Evolutionary conservation across 2,329 filamentous ascomycete species (phyloP), one percentile per base, ranked within the genome.

Genomic region (Domatiomyces globalis): DNA sequence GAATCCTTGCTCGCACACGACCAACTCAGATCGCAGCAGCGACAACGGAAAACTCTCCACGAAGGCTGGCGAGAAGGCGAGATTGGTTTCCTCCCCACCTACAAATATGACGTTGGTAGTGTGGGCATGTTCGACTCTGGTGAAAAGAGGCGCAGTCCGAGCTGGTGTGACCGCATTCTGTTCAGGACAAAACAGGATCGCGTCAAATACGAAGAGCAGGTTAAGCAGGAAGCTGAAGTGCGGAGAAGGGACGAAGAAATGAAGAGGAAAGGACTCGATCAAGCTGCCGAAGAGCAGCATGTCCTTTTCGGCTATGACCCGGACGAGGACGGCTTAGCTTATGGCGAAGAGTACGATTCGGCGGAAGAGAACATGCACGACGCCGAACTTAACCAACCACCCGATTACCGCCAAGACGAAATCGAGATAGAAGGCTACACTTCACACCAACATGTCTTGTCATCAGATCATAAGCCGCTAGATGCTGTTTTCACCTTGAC

Each of bases 31-130:
- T 77, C 81, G 51, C 78, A 87, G 53, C 88, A 94, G 60, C 80
- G 77, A 57, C 71, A 79, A 42, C 77, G 80, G n/a, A 92, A 85
- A 63, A 81, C 82, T 0, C 94, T 98, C 56, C 80, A 94, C 54
- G 86, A 95, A 55, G 90, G 89, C 1, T 98, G 92, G 89, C 77
- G 78, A 48, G 92, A 98, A 72, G 92, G 89, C 0, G 75, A 80
- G 0, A 89, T 98, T 51, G 79, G 79, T 1, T 98, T 98, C 62
- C 66, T 96, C 15, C 92, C 92, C 1, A 94, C 92, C 0, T 98
- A 98, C 68, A 98, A 98, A 66, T 98, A 98, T 60, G 94, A 98
- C 62, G 75, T 95, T 25, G 92, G 92, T n/a, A 94, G 85, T 27
- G 80, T 95, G 29, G 86, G 86, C 1, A 77, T 88, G 27, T 98